Conservation (phyloP, 495 filamentous ascomycete species). For the Neurospora hispaniola region DNA sequence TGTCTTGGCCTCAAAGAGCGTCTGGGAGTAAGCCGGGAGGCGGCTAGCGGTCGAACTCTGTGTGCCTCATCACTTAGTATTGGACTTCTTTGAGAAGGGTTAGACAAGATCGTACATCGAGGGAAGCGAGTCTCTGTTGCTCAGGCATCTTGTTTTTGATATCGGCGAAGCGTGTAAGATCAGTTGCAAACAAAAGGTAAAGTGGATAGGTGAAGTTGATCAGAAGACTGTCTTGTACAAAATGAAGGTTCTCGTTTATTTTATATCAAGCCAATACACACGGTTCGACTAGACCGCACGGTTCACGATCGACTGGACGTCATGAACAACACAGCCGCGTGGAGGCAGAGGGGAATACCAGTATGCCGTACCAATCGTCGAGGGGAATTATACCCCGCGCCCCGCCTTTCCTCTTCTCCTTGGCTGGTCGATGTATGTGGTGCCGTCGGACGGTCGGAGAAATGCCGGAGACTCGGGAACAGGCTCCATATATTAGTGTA, state of each 20-base stretch:
- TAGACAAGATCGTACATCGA: slow-evolving; percentile 20
- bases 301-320: background rate
- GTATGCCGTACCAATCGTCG: background rate
- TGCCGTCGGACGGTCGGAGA: slow-evolving; percentile 19
- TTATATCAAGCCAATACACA: background rate
- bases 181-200: background rate
- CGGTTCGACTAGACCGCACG: background rate
- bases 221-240: background rate
- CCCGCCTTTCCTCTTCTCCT: background rate
- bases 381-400: background rate
- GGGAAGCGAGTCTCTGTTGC: slow-evolving; percentile 19
- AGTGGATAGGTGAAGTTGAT: background rate
- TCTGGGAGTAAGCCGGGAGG: slow-evolving; percentile 57
- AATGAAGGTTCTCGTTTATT: background rate
- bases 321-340: background rate
- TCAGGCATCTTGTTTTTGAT: slow-evolving; percentile 12
- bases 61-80: slow-evolving; percentile 3
- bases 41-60: slow-evolving; percentile 32
- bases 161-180: background rate
- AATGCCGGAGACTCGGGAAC: slow-evolving; percentile 22
- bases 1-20: slow-evolving; percentile 82
- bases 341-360: background rate
- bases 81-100: background rate
- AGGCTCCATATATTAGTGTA: background rate
- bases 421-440: background rate